Evolutionary conservation across 805 yeast species (phyloP), one percentile per base, ranked within the genome.

Genomic region (Tetrapisispora taiwanensis): DNA sequence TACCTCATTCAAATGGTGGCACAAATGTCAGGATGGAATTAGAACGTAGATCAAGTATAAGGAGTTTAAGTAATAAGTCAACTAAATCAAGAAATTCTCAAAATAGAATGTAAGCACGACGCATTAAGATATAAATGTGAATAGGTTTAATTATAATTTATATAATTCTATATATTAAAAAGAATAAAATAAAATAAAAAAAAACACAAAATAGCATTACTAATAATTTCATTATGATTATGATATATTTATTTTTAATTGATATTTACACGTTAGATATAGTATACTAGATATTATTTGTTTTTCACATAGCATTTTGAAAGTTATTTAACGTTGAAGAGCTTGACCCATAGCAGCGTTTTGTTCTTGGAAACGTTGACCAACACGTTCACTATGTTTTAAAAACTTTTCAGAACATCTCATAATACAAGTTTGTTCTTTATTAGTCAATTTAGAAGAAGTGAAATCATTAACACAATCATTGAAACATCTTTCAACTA

Each of bases 391-490:
- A 67, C 90, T 80, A 74, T 90, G 97, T 67, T 92, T 92, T 72
- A 92, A 76, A 78, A 92, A 92, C 74, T 92, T 92, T 69, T 90
- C 97, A 41, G 96, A 83, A 67, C 99, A 92, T 68, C 84, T 84
- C 73, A 78, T 72, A 50, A 92, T 77, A 71, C 99, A 92, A 22
- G 79, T 59, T 52, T 79, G 79, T 68, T 92, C 99, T 72, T 84
- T 86, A 59, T 79, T 66, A 50, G 95, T 81, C 63, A 92, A 76
- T 61, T 79, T 78, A 63, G 82, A 80, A 36, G 97, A 87, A 46
- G 99, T 92, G 79, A 92, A 90, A 67, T 92, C 98, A 66, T 89
- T 90, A 63, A 92, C 96, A 72, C 99, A 92, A 71, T 92, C 97
- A 48, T 79, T 78, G 73, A 92, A 92, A 73, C 99, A 92, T 73